Base-by-base conservation (phyloP, 768 basidiomycete species). In the Rhodotorula taiwanensis region DNA sequence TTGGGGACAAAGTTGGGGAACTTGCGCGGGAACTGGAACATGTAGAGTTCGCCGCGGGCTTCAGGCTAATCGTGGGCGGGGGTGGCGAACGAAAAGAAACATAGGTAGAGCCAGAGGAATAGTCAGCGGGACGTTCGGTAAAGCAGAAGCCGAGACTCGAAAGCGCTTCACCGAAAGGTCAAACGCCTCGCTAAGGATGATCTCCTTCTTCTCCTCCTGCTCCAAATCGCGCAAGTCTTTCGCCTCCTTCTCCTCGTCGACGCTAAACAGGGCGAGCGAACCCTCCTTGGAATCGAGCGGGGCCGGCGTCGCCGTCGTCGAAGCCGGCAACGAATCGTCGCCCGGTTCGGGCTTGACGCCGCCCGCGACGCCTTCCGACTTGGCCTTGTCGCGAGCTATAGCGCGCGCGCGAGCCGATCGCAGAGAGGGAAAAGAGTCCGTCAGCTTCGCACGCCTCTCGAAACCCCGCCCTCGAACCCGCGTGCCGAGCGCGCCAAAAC, bases 1-100 rank as follows among this genome's bases (percentile, higher is more conserved):
- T 49, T 16, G 31, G 54, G 59, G n/a, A 44, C 49, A 49, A 68
- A 64, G 30, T 31, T 28, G 48, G 72, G 72, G 56, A 73, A 73
- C 33, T 58, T 55, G 43, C 72, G 64, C 10, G 72, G 72, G 66
- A 72, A 73, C 43, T 73, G 72, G 58, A 73, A 71, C 59, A 73
- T 58, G 67, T 72, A 73, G 30, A 73, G 60, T 43, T 62, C 66
- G 57, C 70, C 71, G 28, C 58, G 59, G 16, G 62, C 45, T 23
- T 52, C 50, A 51, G 64, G 47, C 67, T 68, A 61, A n/a, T n/a
- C n/a, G n/a, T n/a, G n/a, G n/a, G n/a, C n/a, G n/a, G n/a, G n/a
- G n/a, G n/a, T n/a, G n/a, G n/a, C n/a, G n/a, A n/a, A n/a, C n/a
- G n/a, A n/a, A n/a, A n/a, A n/a, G n/a, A n/a, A n/a, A n/a, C n/a